Percentiles rank a stretch among this genome's conserved stretches.
phyloP scores from a whole-genome alignment of 225 moss, liverwort and hornwort species.

The Pleurozium schreberi region DNA sequence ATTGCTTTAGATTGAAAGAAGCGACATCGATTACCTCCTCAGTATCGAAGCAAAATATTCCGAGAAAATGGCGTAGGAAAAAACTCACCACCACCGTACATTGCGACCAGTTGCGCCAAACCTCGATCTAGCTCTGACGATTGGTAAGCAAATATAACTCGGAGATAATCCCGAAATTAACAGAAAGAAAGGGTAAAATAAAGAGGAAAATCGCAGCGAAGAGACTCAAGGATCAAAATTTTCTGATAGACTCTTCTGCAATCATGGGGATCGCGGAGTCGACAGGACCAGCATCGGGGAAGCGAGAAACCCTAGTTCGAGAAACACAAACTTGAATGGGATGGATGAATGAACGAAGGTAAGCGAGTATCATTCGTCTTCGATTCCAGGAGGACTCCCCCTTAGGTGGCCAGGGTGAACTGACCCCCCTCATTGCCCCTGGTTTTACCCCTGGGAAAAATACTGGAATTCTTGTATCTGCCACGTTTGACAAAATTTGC shows the following conservation, averaged over 20 bases:
- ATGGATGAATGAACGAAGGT: not conserved
- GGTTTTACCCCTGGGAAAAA: no score
- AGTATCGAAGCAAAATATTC: not conserved
- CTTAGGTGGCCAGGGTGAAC: no score
- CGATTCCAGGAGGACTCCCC: no score
- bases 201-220: not conserved
- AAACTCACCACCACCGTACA: slow-evolving; percentile 53
- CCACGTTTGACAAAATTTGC: no score
- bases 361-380: not conserved
- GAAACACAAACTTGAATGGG: not conserved
- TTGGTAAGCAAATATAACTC: not conserved
- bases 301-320: not conserved
- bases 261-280: not conserved
- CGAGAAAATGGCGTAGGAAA: not conserved
- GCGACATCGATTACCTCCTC: not conserved
- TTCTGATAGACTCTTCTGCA: not conserved
- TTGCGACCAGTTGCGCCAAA: slow-evolving; percentile 11
- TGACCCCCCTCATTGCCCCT: no score
- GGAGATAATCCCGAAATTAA: not conserved
- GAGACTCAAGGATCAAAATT: not conserved
- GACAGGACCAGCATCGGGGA: not conserved
- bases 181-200: not conserved
- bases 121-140: not conserved
- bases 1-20: not conserved
- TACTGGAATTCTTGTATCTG: no score